Percentiles rank a stretch among this genome's conserved stretches.
phyloP scores from a whole-genome alignment of 73 alveolate species.

The Effrenium voratum region DNA sequence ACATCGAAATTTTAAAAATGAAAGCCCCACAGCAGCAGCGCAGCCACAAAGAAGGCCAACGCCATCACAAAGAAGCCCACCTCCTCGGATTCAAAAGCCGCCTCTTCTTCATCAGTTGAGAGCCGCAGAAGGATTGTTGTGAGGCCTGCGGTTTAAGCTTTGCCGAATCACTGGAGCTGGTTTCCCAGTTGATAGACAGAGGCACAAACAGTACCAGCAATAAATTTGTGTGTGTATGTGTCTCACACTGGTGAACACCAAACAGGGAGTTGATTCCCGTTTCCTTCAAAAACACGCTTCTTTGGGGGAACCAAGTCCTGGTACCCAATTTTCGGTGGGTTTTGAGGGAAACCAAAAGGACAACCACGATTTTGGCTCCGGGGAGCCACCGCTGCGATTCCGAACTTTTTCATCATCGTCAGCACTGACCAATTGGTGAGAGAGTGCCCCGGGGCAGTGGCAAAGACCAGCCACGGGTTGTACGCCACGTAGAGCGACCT shows the following conservation, averaged over 20 bases:
- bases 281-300: too few species aligned
- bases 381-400: slow-evolving; percentile 1
- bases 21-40: slow-evolving; percentile 38
- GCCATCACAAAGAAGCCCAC: slow-evolving; percentile 7
- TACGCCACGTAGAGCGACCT: slow-evolving; percentile 55
- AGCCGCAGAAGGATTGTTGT: background rate
- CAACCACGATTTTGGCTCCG: background rate
- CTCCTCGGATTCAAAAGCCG: background rate
- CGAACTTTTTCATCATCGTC: slow-evolving; percentile 5
- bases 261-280: too few species aligned
- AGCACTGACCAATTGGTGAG: slow-evolving; percentile 51
- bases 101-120: background rate
- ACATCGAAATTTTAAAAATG: too few species aligned
- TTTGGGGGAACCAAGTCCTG: too few species aligned
- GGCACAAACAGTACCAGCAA: background rate
- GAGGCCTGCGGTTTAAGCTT: background rate
- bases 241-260: too few species aligned
- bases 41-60: background rate
- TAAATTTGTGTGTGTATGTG: background rate
- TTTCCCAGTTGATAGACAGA: background rate
- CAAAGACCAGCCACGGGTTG: slow-evolving; percentile 56
- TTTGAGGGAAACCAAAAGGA: background rate
- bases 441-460: slow-evolving; percentile 35
- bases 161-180: too few species aligned
- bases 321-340: too few species aligned